Evolutionary conservation across 352 stramenopile species (phyloP).

Genomic region (Globisporangium barbulae): DNA sequence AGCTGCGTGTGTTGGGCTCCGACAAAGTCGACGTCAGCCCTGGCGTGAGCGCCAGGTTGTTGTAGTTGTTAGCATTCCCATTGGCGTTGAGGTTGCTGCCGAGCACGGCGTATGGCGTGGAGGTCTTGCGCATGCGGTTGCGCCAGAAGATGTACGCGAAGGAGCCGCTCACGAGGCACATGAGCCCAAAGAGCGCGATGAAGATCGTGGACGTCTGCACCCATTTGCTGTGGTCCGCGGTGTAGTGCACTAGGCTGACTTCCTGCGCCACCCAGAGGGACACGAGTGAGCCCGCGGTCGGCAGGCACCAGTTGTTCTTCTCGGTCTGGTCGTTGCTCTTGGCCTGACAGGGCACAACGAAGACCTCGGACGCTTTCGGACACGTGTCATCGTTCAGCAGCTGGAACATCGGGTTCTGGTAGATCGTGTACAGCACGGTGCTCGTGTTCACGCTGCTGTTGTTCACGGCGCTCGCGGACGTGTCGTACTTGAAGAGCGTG

Average conservation of each 20-base stretch:
- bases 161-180: constrained; percentile 9
- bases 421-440: constrained; percentile 41
- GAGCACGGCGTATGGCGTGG: constrained; percentile 9
- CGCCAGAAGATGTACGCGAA: constrained; percentile 12
- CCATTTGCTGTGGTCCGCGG: constrained; percentile 12
- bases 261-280: constrained; percentile 34
- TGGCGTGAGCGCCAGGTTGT: constrained; percentile 7
- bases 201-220: constrained; percentile 15
- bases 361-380: constrained; percentile 26
- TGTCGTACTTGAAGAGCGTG: constrained; percentile 32
- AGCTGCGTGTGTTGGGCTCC: constrained; percentile 9
- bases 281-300: constrained; percentile 26
- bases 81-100: neutral
- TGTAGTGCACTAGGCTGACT: neutral
- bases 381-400: constrained; percentile 23
- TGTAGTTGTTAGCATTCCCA: constrained; percentile 1
- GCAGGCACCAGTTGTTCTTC: constrained; percentile 32
- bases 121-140: neutral
- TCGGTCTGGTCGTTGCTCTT: constrained; percentile 4
- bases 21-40: neutral
- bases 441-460: neutral
- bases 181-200: constrained; percentile 15
- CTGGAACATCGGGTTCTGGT: constrained; percentile 27
- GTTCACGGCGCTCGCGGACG: neutral
- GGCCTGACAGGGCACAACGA: constrained; percentile 42